Percentiles rank a stretch among this genome's conserved stretches.
Evolutionary conservation across 768 basidiomycete genomes (phyloP).

Genomic region (Panaeolus cyanescens): DNA sequence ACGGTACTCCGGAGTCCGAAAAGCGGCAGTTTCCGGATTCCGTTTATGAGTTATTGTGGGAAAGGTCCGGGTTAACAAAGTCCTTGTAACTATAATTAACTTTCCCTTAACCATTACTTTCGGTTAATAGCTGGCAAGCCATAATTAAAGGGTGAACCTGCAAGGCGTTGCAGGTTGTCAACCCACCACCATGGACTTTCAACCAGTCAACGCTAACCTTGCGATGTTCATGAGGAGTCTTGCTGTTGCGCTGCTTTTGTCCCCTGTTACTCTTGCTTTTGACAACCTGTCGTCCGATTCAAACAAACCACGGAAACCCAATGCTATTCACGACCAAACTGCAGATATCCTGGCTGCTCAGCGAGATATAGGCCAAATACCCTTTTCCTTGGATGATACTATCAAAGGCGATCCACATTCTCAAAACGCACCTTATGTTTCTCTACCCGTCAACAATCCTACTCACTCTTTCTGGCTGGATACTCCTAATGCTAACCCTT

Average conservation of each 20-base stretch:
- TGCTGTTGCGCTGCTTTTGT: background rate
- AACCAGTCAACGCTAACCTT: no score
- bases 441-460: constrained; percentile 59
- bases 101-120: background rate
- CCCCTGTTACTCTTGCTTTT: background rate
- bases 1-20: background rate
- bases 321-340: background rate
- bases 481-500: constrained; percentile 60
- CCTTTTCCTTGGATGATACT: background rate
- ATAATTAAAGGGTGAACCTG: no score
- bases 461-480: constrained; percentile 78
- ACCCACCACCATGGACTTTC: no score
- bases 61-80: background rate
- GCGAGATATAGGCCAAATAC: background rate
- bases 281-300: background rate
- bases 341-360: background rate
- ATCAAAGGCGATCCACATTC: background rate
- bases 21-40: background rate
- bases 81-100: background rate
- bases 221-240: background rate
- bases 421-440: background rate
- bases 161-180: background rate
- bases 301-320: background rate
- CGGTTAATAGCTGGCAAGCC: background rate
- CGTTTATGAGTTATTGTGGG: background rate